These are phyloP conservation scores for Rhipidocladum racemiflorum DNA, from an alignment of 176 grass and related monocot species.

Conservation along the genomic window DNA sequence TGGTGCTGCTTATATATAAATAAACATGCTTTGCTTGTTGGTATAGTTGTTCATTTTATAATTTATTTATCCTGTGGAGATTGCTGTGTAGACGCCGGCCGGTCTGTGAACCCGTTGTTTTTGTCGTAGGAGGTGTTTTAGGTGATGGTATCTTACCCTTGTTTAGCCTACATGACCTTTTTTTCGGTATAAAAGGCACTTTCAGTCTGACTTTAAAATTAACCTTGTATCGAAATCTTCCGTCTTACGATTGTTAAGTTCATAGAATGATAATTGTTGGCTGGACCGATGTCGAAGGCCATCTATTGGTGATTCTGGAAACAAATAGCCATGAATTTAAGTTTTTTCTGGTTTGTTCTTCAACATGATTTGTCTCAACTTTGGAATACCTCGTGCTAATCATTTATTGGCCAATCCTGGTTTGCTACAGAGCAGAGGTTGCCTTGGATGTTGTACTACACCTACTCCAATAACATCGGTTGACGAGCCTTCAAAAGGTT, in stretches of 20 bases:
- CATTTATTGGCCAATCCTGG: slow-evolving; percentile 49
- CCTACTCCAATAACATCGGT: slow-evolving; percentile 72
- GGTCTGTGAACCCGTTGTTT: background rate
- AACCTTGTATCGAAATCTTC: background rate
- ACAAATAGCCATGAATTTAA: background rate
- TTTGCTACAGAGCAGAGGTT: slow-evolving; percentile 99
- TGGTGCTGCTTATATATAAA: background rate
- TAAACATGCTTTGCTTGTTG: background rate
- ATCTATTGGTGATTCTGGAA: background rate
- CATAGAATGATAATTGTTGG: background rate
- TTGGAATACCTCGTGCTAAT: slow-evolving; percentile 37
- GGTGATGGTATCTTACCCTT: slow-evolving; percentile 28
- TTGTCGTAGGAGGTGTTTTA: background rate
- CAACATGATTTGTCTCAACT: background rate
- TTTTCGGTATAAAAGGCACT: background rate
- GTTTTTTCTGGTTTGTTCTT: background rate
- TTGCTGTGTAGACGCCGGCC: background rate
- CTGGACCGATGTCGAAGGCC: background rate
- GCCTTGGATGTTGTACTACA: slow-evolving; percentile 82
- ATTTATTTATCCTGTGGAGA: background rate
- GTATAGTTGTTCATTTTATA: background rate
- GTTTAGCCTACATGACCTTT: slow-evolving; percentile 11
- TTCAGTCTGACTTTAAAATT: slow-evolving; percentile 20
- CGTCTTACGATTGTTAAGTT: background rate
- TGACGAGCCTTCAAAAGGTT: slow-evolving; percentile 79